Evolutionary conservation across 116 monocot genomes (phyloP), one percentile per base, ranked within the genome.

Genomic region (Trichopus zeylanicus): DNA sequence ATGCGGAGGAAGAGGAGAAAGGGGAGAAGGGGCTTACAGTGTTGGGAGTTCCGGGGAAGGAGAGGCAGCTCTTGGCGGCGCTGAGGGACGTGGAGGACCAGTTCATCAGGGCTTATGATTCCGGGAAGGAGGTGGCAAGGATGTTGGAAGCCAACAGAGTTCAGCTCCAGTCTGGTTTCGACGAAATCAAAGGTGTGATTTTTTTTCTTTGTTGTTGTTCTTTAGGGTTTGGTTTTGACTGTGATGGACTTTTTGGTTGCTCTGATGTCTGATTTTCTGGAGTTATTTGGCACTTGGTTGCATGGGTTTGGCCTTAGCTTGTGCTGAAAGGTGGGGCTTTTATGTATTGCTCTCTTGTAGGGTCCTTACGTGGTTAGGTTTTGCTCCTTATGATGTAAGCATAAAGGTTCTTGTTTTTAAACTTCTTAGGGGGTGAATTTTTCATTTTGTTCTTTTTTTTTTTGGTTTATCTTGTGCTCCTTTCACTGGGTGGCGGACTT

Each of bases 51-150:
- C 70, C 72, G 48, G 62, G 23, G 63, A 78, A 64, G 46, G 78
- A 75, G 46, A 79, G 85, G 63, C 92, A 99, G 70, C 77, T 99
- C 21, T 76, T 99, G 2, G 88, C 88, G 27, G 98, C 92, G 2
- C 62, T 99, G 53, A 84, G 73, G 58, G 80, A 88, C 53, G 82
- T 99, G 25, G 85, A 85, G 48, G 87, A 88, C 23, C 85, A 81
- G 56, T 92, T 99, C 74, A 65, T 85, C 30, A 84, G 83, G 63
- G 98, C 83, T 23, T 85, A 72, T 59, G 73, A 88, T 65, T 82
- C 85, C 33, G 92, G 92, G 26, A 88, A 85, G 61, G 98, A 99
- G 59, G 71, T 99, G 24, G 67, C 76, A 2, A 72, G 71, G 33
- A 88, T 99, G 88, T 85, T 99, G 10, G 98, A 92, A 80, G 82